Evolutionary conservation across 1,284 basidiomycete genomes (phyloP).

Genomic region (Pisolithus thermaeus): DNA sequence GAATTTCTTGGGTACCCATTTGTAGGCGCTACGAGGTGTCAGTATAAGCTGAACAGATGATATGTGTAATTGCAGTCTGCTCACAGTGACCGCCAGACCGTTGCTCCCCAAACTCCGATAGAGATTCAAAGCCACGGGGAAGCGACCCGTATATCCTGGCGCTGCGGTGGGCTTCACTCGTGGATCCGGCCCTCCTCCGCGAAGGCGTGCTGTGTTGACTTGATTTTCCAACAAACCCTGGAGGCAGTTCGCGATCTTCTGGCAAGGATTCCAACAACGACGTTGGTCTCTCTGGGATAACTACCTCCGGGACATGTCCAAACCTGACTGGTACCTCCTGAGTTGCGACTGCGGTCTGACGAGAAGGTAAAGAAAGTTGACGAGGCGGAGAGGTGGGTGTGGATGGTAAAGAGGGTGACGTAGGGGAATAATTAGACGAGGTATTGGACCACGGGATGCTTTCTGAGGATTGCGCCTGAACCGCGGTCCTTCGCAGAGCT

Average conservation of each 20-base stretch:
- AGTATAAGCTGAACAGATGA: background rate
- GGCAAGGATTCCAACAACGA: constrained; percentile 42
- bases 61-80: background rate
- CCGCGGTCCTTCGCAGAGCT: constrained; percentile 6
- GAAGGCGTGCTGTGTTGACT: background rate
- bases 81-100: constrained; percentile 9
- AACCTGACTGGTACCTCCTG: constrained; percentile 41
- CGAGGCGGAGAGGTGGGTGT: constrained; percentile 19
- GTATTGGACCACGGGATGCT: constrained; percentile 19
- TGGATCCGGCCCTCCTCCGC: constrained; percentile 11
- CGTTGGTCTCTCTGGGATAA: constrained; percentile 19
- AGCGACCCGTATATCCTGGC: constrained; percentile 16
- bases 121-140: constrained; percentile 1
- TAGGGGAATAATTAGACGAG: constrained; percentile 32
- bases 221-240: constrained; percentile 7
- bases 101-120: constrained; percentile 6
- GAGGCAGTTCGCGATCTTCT: constrained; percentile 40
- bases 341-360: constrained; percentile 26
- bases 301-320: constrained; percentile 41
- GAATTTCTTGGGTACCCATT: constrained; percentile 22
- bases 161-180: constrained; percentile 15
- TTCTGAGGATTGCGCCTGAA: constrained; percentile 1
- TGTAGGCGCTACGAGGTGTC: background rate
- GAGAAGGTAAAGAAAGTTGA: constrained; percentile 17
- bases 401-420: constrained; percentile 19